phyloP scores from a whole-genome alignment of 345 rosid genomes.

The Salix viminalis region DNA sequence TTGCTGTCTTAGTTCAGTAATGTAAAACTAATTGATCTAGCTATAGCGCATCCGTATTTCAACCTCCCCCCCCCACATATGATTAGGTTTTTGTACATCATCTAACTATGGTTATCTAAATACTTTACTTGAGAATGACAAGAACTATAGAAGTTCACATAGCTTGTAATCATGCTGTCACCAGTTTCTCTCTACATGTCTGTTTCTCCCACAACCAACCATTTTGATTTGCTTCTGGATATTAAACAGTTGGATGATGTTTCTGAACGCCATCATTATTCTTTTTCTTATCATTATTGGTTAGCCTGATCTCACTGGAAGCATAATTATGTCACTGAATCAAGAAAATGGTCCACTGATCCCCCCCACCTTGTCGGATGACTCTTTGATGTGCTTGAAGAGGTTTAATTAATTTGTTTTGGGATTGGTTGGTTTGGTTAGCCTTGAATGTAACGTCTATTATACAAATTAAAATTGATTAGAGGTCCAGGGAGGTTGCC shows the following conservation, averaged over 20 bases:
- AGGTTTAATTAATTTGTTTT: background rate
- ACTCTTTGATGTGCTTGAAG: background rate
- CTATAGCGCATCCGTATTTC: conserved; percentile 7
- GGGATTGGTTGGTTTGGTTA: background rate
- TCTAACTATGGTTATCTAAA: background rate
- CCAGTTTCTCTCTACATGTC: background rate
- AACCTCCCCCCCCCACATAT: conserved; percentile 3
- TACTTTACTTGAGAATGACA: conserved; percentile 3
- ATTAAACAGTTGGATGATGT: background rate
- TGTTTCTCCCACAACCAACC: background rate
- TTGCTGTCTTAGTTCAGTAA: background rate
- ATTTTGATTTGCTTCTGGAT: background rate
- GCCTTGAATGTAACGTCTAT: conserved; percentile 2
- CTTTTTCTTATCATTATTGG: background rate
- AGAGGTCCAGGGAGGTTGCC: background rate
- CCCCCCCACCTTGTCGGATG: background rate
- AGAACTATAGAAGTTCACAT: conserved; percentile 3
- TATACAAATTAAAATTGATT: background rate
- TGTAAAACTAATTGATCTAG: background rate
- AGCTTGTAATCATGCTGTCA: background rate
- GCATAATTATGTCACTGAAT: background rate
- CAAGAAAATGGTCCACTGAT: background rate
- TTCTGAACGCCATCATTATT: background rate
- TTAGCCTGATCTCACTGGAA: background rate
- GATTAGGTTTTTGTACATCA: conserved; percentile 9